Base-by-base conservation (phyloP, 1,284 basidiomycete species). In the Pyrrhoderma noxium region DNA sequence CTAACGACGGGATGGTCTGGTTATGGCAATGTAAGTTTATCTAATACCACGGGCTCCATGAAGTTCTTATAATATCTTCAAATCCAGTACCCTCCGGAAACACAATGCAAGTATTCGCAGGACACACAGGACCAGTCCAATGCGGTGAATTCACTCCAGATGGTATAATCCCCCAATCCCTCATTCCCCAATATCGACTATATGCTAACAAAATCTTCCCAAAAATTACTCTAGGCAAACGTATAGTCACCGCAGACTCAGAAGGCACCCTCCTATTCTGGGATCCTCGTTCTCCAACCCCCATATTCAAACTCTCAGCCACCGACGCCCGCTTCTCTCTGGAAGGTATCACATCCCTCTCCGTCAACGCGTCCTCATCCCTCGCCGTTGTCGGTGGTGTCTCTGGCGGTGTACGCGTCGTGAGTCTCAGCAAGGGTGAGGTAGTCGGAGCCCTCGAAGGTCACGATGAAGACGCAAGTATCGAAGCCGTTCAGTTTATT, bases 1-100 rank as follows among this genome's bases (percentile, higher is more conserved):
- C 90, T 16, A 91, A 95, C 58, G 95, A 99, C 67, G 80, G 88
- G 3, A 96, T 89, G 3, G 83, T 95, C n/a, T 99, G 95, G 95
- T 74, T 99, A 62, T 99, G 94, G 94, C 90, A 96, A 71, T 70
- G 93, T 94, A 66, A 58, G 79, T 64, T 31, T 42, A 39, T 43
- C n/a, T n/a, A n/a, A n/a, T n/a, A 13, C 25, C 16, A 45, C 16
- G 27, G 39, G 39, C 21, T 22, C n/a, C 8, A 27, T 8, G 23
- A 39, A 35, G 56, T 47, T 53, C 45, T 56, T 46, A 31, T 14
- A n/a, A 51, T 57, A 21, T 54, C 55, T 44, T 46, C 46, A 23
- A 52, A 18, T 55, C 65, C 64, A 94, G 93, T 99, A 41, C 95
- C 95, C 2, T 89, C 85, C 2, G 95, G 94, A 44, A 88, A 82